Evolutionary conservation across 2,329 filamentous ascomycete genomes (phyloP), one percentile per base, ranked within the genome.

Genomic region (Chrysoporthe puriensis): DNA sequence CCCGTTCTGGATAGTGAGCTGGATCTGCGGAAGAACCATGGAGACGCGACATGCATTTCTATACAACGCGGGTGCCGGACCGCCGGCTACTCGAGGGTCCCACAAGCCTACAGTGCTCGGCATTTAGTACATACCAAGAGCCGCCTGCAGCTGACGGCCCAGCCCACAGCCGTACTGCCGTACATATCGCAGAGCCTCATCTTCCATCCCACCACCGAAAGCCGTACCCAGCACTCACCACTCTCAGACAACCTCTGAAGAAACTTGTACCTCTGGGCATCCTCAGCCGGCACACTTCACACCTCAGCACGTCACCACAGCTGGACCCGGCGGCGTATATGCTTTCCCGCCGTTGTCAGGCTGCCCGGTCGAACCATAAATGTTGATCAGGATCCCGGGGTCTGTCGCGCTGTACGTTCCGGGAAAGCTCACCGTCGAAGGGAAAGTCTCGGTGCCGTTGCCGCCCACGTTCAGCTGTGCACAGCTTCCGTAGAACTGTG

Each of bases 301-400:
- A 34, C 16, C 40, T 62, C 69, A 79, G 72, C 77, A 79, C 48
- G 71, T 70, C 54, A 79, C 76, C 7, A 74, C 75, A 26, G 68
- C 68, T 16, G 77, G 78, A 3, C 81, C 80, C 2, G 81, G 79
- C 0, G 78, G 74, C 5, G 68, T 76, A 70, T 83, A 83, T 1
- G 77, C 56, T 76, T 79, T 77, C 52, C 79, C 79, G 54, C 71
- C 75, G 48, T 80, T 82, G 73, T 83, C 81, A 4, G 81, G 78
- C 72, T 77, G 71, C 13, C 81, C 81, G 1, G 71, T 74, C 7
- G 72, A 61, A 43, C 82, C 82, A 70, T 85, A 84, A 73, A 84
- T 84, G 73, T 81, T 84, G 76, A 80, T 75, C 46, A 78, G 70
- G 71, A 85, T 84, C 57, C 80, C 80, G 0, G 82, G 79, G 73